Evolutionary conservation across 2,329 filamentous ascomycete genomes (phyloP).

Genomic region (Nigrograna mackinnonii): DNA sequence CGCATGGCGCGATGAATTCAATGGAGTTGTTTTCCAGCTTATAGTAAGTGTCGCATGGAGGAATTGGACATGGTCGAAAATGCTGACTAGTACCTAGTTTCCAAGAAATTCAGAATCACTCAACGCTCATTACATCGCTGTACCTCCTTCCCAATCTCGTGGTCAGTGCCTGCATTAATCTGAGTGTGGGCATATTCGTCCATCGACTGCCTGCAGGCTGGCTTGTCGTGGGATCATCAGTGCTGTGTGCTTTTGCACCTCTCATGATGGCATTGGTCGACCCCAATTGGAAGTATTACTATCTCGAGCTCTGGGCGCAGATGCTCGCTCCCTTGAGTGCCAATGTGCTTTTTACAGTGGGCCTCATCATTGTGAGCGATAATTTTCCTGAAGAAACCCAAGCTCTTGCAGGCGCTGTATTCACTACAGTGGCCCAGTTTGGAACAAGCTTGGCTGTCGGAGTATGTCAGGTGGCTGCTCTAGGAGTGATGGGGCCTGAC

Average conservation of each 20-base stretch:
- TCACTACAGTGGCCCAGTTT: constrained; percentile 62
- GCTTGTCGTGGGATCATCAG: constrained; percentile 44
- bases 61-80: background rate
- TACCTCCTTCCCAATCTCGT: constrained; percentile 47
- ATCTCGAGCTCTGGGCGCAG: constrained; percentile 48
- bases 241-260: constrained; percentile 51
- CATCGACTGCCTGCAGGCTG: constrained; percentile 48
- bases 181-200: constrained; percentile 51
- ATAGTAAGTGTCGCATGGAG: constrained; percentile 34
- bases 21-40: constrained; percentile 45
- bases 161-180: constrained; percentile 44
- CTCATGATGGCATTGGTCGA: constrained; percentile 60
- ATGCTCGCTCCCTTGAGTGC: constrained; percentile 46
- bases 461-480: constrained; percentile 28
- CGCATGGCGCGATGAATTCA: constrained; percentile 38
- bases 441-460: constrained; percentile 47
- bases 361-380: constrained; percentile 57
- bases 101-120: constrained; percentile 42
- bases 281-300: constrained; percentile 57
- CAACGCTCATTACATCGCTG: constrained; percentile 39
- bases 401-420: constrained; percentile 63
- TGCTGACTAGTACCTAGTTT: constrained; percentile 26
- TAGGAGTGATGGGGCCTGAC: constrained; percentile 24
- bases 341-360: constrained; percentile 61
- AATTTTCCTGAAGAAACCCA: constrained; percentile 61